Base-by-base conservation (phyloP, 2,329 filamentous ascomycete species). In the Dryadomyces quercivorus region DNA sequence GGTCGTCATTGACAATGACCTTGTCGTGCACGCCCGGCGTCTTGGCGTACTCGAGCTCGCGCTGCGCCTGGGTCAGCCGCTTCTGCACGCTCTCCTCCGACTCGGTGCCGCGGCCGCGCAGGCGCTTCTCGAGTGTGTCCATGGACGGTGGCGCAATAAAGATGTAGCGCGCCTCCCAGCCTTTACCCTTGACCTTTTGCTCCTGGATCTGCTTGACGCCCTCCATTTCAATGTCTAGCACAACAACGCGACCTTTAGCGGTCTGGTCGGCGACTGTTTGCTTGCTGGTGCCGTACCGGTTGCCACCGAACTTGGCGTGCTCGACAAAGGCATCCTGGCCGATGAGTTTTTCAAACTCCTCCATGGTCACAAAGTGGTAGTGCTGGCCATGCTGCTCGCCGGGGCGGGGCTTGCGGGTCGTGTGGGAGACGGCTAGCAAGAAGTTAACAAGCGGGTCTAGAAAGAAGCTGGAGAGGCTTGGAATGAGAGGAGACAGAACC, bases 161-260 rank as follows among this genome's bases (percentile, higher is more conserved):
- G 60, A 95, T 71, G 71, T 88, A 95, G 54, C 88, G 82, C 8
- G 89, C 87, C 61, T 76, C 76, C 51, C 85, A 86, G 58, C 79
- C 78, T 69, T 52, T 36, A 3, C 13, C 5, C 44, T 52, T 36
- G 9, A 15, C 5, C 44, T 55, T 56, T 50, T 60, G 56, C 26
- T 54, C n/a, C 54, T 61, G 58, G 38, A 96, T 87, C 71, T 96
- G 91, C 74, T 95, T 95, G 56, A 96, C 90, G 57, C 91, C 91
- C 78, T 95, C 90, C 88, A 96, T 95, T 76, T 96, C 92, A 66
- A 96, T 97, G 68, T 97, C 92, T 61, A 96, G 73, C 50, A 96
- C 82, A 58, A 91, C 92, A 45, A 90, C 81, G 63, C 77, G 78
- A 18, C 83, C 85, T 70, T 84, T 81, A 57, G 80, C 78, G 2